A percentile compares a stretch with the other conserved stretches of the same genome.
Evolutionary conservation across 2,329 filamentous ascomycete species (phyloP).

Genomic region (Fusarium foetens): DNA sequence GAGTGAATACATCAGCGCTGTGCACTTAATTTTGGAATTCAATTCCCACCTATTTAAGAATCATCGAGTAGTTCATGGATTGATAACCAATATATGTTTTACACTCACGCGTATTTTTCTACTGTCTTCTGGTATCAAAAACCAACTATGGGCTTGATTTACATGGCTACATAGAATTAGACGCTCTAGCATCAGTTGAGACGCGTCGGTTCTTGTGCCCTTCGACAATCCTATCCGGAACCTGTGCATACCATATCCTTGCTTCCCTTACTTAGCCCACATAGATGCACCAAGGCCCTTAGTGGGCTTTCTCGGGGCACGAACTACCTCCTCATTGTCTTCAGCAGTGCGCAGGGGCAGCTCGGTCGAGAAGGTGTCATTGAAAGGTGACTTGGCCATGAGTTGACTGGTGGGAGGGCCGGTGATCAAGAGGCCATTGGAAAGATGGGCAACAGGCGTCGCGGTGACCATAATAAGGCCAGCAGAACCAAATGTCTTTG

Average conservation of each 20-base stretch:
- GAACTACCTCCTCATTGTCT: neutral
- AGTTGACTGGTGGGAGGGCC: slow-evolving; percentile 28
- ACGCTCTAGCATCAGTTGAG: neutral
- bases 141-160: neutral
- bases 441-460: neutral
- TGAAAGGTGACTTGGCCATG: slow-evolving; percentile 11
- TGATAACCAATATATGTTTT: neutral
- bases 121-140: neutral
- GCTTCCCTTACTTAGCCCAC: slow-evolving; percentile 29
- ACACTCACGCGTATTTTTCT: neutral
- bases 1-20: slow-evolving; percentile 2
- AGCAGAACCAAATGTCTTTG: neutral
- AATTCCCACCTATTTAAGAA: neutral
- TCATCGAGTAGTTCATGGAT: neutral
- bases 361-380: neutral
- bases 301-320: slow-evolving; percentile 15
- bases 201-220: neutral
- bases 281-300: slow-evolving; percentile 35
- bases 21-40: neutral
- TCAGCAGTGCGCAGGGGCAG: neutral
- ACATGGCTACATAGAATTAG: slow-evolving; percentile 9
- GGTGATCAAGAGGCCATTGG: slow-evolving; percentile 2
- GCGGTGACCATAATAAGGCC: neutral
- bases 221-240: neutral
- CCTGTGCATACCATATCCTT: neutral